Conservation (phyloP, 1,284 basidiomycete genomes). For the Trichosporon coremiiforme region DNA sequence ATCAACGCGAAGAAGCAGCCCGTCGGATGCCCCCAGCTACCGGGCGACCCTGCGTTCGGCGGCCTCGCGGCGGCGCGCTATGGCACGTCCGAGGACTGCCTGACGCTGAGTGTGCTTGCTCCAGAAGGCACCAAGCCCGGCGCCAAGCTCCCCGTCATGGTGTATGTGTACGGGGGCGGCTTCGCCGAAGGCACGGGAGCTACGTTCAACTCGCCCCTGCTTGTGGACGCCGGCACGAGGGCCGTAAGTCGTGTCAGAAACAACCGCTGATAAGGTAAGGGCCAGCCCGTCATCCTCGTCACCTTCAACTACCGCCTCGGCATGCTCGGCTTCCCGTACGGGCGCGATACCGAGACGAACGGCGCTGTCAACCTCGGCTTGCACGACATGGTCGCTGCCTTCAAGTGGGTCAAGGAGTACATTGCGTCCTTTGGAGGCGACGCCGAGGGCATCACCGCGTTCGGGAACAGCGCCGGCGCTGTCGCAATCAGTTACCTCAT, state of each 20-base stretch:
- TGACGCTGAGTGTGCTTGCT: slow-evolving; percentile 55
- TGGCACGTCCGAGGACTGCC: slow-evolving; percentile 54
- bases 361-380: slow-evolving; percentile 54
- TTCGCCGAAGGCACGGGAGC: neutral
- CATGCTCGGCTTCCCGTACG: slow-evolving; percentile 57
- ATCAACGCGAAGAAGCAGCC: neutral
- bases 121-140: slow-evolving; percentile 29
- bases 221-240: slow-evolving; percentile 50
- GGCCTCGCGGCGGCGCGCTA: slow-evolving; percentile 34
- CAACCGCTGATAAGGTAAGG: slow-evolving; percentile 34
- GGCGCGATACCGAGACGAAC: slow-evolving; percentile 44
- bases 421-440: slow-evolving; percentile 60
- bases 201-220: slow-evolving; percentile 45
- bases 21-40: slow-evolving; percentile 41
- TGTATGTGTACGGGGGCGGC: neutral
- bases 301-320: slow-evolving; percentile 58
- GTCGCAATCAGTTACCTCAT: slow-evolving; percentile 48
- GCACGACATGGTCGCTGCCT: slow-evolving; percentile 57
- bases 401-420: slow-evolving; percentile 60
- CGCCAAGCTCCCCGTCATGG: neutral
- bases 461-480: slow-evolving; percentile 55
- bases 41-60: slow-evolving; percentile 35
- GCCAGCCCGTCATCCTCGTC: slow-evolving; percentile 55
- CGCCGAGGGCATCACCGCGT: slow-evolving; percentile 52
- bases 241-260: slow-evolving; percentile 30